phyloP scores from a whole-genome alignment of 345 rosid genomes.

The Jatropha curcas region DNA sequence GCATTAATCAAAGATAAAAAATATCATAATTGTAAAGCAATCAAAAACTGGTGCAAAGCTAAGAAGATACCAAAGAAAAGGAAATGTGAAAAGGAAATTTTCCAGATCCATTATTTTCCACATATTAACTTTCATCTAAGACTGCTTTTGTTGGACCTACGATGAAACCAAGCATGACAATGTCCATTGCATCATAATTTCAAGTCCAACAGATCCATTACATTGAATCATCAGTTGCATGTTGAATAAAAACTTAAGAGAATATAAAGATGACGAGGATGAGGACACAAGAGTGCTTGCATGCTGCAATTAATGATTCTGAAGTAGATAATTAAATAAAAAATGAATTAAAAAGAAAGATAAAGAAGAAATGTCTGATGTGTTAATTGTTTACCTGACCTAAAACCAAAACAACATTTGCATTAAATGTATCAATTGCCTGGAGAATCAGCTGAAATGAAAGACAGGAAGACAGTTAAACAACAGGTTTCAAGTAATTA shows the following conservation, averaged over 20 bases:
- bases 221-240: no score
- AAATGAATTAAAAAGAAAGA: neutral
- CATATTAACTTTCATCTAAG: neutral
- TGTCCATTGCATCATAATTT: neutral
- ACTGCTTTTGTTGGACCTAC: no score
- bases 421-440: conserved; percentile 75
- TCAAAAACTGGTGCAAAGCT: neutral
- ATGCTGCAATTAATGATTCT: neutral
- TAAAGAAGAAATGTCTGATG: neutral
- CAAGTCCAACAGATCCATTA: neutral
- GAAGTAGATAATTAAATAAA: neutral
- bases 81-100: neutral
- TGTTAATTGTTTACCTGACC: conserved; percentile 57
- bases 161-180: neutral
- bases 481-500: neutral
- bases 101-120: neutral
- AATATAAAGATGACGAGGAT: neutral
- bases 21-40: neutral
- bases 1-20: no score
- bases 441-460: conserved; percentile 72
- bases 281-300: neutral
- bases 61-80: neutral
- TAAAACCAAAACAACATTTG: conserved; percentile 82
- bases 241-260: neutral
- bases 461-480: neutral